These are phyloP conservation scores for Sporothrix phasma DNA, from an alignment of 2,329 filamentous ascomycete species.

Conservation along the genomic window DNA sequence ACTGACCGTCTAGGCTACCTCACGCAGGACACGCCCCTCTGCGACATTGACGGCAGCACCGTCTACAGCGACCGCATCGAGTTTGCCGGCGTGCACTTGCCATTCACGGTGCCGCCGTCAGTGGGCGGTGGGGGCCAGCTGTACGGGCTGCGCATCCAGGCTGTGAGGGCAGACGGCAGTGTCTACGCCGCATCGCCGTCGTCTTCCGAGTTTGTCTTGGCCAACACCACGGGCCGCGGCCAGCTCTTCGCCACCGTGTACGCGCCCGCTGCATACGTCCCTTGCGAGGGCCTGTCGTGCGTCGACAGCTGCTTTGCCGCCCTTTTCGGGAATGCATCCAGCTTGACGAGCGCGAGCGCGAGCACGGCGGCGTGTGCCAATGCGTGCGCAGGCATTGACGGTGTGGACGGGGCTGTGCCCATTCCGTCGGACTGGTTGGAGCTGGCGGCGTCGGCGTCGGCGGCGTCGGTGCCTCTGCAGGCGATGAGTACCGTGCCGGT, in stretches of 20 bases:
- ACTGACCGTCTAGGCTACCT: background rate
- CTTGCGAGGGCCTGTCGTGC: slow-evolving; percentile 1
- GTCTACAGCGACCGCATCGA: slow-evolving; percentile 1
- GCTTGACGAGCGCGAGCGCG: background rate
- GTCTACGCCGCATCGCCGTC: background rate
- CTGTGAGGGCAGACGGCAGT: slow-evolving; percentile 5
- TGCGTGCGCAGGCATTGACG: background rate
- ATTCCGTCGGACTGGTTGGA: slow-evolving; percentile 9
- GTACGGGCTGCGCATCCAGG: slow-evolving; percentile 7
- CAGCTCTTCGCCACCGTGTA: slow-evolving; percentile 2
- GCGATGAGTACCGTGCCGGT: slow-evolving; percentile 4
- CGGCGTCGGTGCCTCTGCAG: background rate
- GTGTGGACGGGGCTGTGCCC: background rate
- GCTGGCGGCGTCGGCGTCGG: background rate
- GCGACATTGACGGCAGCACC: slow-evolving; percentile 4
- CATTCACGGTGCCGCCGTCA: background rate
- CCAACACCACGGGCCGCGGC: background rate
- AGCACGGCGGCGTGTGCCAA: slow-evolving; percentile 1
- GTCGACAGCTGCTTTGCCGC: slow-evolving; percentile 5
- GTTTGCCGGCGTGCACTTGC: background rate
- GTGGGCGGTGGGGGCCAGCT: background rate
- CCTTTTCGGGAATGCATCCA: background rate
- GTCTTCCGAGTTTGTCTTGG: background rate
- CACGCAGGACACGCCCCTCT: background rate
- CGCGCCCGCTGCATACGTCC: slow-evolving; percentile 5